Evolutionary conservation across 768 basidiomycete species (phyloP).

Genomic region (Coprinopsis strossmayeri): DNA sequence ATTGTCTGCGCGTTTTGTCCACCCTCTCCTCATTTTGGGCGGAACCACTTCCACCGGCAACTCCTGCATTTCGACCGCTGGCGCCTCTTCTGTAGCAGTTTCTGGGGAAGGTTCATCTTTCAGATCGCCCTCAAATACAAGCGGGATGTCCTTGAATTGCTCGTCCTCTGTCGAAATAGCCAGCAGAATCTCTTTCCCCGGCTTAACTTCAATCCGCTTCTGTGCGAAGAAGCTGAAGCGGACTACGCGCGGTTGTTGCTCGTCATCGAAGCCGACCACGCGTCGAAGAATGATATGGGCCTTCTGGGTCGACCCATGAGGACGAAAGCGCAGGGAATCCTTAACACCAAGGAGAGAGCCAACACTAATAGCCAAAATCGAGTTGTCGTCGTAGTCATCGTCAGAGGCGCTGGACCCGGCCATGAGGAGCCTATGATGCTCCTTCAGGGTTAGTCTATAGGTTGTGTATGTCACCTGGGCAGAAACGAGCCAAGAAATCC

Average conservation of each 20-base stretch:
- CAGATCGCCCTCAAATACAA: constrained; percentile 52
- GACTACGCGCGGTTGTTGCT: constrained; percentile 30
- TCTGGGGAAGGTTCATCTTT: constrained; percentile 25
- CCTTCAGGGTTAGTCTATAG: neutral
- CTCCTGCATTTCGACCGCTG: constrained; percentile 33
- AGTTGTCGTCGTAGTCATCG: constrained; percentile 19
- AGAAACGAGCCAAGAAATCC: neutral
- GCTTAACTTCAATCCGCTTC: constrained; percentile 64
- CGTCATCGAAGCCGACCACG: constrained; percentile 42
- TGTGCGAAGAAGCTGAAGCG: constrained; percentile 62
- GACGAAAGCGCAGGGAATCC: constrained; percentile 56
- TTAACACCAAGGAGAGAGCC: constrained; percentile 57
- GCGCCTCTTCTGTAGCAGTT: constrained; percentile 16
- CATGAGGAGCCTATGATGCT: constrained; percentile 17
- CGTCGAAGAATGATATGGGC: constrained; percentile 64
- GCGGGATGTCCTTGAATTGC: constrained; percentile 46
- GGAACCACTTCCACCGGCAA: constrained; percentile 11
- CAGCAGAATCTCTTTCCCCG: constrained; percentile 65
- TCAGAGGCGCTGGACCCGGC: constrained; percentile 32
- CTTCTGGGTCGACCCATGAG: constrained; percentile 61
- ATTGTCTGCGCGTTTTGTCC: neutral
- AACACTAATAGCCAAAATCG: constrained; percentile 25
- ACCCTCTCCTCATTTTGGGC: constrained; percentile 1
- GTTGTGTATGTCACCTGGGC: neutral
- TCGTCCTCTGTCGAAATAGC: constrained; percentile 49